Evolutionary conservation across 2,329 filamentous ascomycete species (phyloP).

Genomic region (Apiospora saccharicola): DNA sequence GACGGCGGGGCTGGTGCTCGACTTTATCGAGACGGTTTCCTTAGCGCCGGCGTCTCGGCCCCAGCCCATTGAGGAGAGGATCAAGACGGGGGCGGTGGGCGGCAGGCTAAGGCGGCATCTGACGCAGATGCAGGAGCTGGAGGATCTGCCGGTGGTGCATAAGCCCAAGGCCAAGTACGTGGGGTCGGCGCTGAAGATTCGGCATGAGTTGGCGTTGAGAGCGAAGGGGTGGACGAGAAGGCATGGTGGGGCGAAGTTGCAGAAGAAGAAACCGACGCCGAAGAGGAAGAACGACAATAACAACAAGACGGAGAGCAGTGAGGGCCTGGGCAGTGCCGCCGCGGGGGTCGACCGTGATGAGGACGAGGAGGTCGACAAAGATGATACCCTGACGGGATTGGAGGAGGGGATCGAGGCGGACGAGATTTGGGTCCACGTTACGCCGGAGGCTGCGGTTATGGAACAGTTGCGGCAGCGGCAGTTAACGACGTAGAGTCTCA

Average conservation of each 20-base stretch:
- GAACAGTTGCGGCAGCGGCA: neutral
- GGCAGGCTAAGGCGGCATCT: neutral
- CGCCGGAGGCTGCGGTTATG: neutral
- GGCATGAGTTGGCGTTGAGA: neutral
- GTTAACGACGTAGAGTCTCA: neutral
- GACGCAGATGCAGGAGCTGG: neutral
- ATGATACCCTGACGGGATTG: constrained; percentile 9
- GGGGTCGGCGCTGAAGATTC: constrained; percentile 1
- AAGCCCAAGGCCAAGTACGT: constrained; percentile 3
- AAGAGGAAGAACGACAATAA: neutral
- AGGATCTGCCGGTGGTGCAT: neutral
- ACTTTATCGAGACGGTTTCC: neutral
- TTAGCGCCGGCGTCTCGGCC: neutral
- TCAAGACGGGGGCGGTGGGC: neutral
- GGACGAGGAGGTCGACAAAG: neutral
- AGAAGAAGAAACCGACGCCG: neutral
- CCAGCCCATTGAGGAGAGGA: neutral
- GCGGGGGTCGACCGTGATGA: neutral
- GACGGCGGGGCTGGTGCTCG: constrained; percentile 3
- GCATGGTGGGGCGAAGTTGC: neutral
- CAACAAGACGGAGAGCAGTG: neutral
- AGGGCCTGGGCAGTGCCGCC: neutral
- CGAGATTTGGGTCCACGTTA: neutral
- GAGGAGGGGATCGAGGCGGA: constrained; percentile 3
- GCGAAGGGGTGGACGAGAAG: neutral